These are phyloP conservation scores for Apiotrichum porosum DNA, from an alignment of 1,284 basidiomycete genomes.

Conservation along the genomic window DNA sequence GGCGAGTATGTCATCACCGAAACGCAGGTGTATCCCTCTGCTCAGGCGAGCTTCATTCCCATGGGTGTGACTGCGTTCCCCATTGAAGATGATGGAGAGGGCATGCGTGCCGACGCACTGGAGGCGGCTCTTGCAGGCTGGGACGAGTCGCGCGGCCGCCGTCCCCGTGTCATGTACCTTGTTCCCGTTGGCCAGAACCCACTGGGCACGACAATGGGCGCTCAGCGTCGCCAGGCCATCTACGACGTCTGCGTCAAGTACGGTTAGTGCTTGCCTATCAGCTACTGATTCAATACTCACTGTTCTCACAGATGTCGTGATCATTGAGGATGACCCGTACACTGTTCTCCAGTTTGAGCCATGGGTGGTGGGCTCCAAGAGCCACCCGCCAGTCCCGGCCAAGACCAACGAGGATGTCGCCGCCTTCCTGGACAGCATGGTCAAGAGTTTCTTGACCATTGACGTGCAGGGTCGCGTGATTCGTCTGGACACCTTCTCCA, in stretches of 20 bases:
- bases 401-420: slow-evolving; percentile 13
- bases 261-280: slow-evolving; percentile 28
- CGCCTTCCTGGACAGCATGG: slow-evolving; percentile 45
- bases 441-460: slow-evolving; percentile 61
- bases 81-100: slow-evolving; percentile 64
- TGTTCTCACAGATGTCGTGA: slow-evolving; percentile 55
- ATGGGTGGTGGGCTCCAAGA: slow-evolving; percentile 1
- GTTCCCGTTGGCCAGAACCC: slow-evolving; percentile 58
- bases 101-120: slow-evolving; percentile 60
- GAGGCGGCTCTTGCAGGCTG: slow-evolving; percentile 60
- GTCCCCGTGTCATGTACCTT: slow-evolving; percentile 64
- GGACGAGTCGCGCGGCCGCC: slow-evolving; percentile 54
- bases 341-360: slow-evolving; percentile 56
- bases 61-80: slow-evolving; percentile 19
- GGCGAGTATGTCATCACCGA: slow-evolving; percentile 65
- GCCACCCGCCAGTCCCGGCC: slow-evolving; percentile 1
- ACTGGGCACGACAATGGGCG: slow-evolving; percentile 62
- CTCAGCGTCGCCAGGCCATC: slow-evolving; percentile 63
- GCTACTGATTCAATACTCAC: background rate
- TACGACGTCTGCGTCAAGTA: slow-evolving; percentile 72
- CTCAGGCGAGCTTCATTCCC: slow-evolving; percentile 31
- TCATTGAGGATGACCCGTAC: slow-evolving; percentile 73
- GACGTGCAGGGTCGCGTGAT: slow-evolving; percentile 35
- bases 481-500: slow-evolving; percentile 33
- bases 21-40: slow-evolving; percentile 45